phyloP scores from a whole-genome alignment of 805 yeast genomes.

The Wickerhamomyces bisporus region DNA sequence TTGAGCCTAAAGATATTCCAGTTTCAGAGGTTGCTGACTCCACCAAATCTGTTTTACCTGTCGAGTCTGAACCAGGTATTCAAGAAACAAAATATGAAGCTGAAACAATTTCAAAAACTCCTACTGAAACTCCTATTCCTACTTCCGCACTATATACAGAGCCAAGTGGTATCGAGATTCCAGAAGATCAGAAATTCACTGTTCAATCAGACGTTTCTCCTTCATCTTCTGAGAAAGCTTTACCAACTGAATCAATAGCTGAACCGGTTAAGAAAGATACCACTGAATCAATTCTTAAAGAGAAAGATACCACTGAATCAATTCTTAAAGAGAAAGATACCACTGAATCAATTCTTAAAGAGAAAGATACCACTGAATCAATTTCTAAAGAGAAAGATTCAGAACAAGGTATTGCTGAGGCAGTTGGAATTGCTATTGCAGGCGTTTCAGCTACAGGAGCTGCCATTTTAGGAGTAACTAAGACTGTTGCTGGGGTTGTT shows the following conservation, averaged over 20 bases:
- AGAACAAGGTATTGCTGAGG: not conserved
- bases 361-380: not conserved
- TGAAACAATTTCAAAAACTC: not conserved
- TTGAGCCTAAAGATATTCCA: constrained; percentile 2
- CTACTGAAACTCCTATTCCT: constrained; percentile 1
- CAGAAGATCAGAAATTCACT: constrained; percentile 16
- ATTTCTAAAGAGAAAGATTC: not conserved
- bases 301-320: constrained; percentile 1
- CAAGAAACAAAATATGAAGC: no score
- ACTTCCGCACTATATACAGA: constrained; percentile 7
- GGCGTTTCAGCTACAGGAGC: constrained; percentile 2
- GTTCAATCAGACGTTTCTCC: constrained; percentile 10
- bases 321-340: not conserved
- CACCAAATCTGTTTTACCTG: no score
- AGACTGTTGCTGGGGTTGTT: not conserved
- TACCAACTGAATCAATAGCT: no score
- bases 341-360: no score
- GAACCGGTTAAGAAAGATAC: no score
- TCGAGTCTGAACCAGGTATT: no score
- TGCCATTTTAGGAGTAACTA: constrained; percentile 1
- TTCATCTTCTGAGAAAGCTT: constrained; percentile 3
- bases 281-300: not conserved
- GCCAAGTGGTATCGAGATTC: constrained; percentile 16
- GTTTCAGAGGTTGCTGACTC: no score
- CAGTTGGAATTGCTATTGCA: constrained; percentile 4